Base-by-base conservation (phyloP, 768 basidiomycete species). In the Myochromella boudieri region DNA sequence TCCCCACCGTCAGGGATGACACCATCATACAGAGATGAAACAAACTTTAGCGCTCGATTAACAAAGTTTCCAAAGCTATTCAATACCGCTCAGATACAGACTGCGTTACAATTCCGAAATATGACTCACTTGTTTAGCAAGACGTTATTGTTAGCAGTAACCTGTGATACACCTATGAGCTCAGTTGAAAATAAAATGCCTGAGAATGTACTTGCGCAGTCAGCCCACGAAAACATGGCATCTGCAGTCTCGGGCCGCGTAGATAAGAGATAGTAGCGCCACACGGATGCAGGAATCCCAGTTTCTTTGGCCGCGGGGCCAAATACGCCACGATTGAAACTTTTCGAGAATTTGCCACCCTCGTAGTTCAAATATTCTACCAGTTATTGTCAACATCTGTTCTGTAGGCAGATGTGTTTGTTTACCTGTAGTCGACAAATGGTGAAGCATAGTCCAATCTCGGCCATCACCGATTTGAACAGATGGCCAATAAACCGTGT, bases 271-370 rank as follows among this genome's bases (percentile, higher is more conserved):
- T 97, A 98, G 66, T 95, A 99, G 48, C 97, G 76, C 97, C 95
- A 99, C 6, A 98, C 95, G 0, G 91, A 93, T 0, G 93, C 68
- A 18, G 95, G 89, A 34, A 97, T 87, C 3, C 93, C 93, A 2
- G 97, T 95, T 49, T 97, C 91, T 60, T 81, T 89, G 0, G 95
- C 97, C 12, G 85, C 86, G 45, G 93, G 92, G 21, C 97, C 97
- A 54, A 99, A 99, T 2, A 99, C 95, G 33, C 95, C 97, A 44
- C 95, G 87, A 55, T 94, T 93, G 54, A 90, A 84, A 60, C 92
- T 94, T 71, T 99, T 99, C 32, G 94, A 97, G 76, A 99, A 99
- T 64, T 99, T 99, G 29, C 95, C 95, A 21, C 93, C 91, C 64
- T 99, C 97, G 66, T 98, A 98, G 60, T 98, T 97, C 56, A 98